Percentiles rank a stretch among this genome's conserved stretches.
phyloP scores from a whole-genome alignment of 306 rosid species.

The Prunus mume region DNA sequence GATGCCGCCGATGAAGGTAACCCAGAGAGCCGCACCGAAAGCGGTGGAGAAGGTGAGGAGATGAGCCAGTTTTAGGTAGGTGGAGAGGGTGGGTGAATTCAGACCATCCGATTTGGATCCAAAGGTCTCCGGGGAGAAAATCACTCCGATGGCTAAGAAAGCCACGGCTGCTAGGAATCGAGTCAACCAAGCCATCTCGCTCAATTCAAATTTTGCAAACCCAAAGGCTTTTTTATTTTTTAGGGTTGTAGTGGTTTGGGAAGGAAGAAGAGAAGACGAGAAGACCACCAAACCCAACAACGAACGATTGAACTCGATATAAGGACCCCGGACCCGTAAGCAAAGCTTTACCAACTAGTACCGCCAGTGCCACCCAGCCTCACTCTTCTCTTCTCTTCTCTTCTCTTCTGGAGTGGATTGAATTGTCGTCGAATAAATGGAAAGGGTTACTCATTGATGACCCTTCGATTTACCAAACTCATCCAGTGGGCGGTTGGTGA shows the following conservation, averaged over 20 bases:
- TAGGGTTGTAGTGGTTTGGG: too few relatives aligned
- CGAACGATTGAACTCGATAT: too few relatives aligned
- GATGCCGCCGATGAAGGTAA: constrained; percentile 96
- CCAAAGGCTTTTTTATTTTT: too few relatives aligned
- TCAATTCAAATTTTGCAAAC: too few relatives aligned
- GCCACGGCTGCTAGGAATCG: constrained; percentile 70
- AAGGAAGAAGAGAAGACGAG: too few relatives aligned
- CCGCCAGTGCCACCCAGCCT: too few relatives aligned
- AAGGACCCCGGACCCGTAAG: too few relatives aligned
- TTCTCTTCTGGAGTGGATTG: neutral
- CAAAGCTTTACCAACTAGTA: too few relatives aligned
- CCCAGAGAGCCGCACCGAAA: constrained; percentile 93
- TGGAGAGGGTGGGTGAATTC: constrained; percentile 41
- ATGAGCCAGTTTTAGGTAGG: constrained; percentile 82
- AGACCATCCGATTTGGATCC: constrained; percentile 62
- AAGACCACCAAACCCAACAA: too few relatives aligned
- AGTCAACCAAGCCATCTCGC: constrained; percentile 73
- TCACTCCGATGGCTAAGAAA: constrained; percentile 83
- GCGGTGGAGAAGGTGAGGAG: constrained; percentile 87
- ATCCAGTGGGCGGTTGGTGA: neutral
- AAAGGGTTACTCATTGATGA: neutral
- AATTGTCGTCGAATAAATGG: neutral
- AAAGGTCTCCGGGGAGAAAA: constrained; percentile 84
- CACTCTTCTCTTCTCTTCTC: neutral
- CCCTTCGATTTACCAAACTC: neutral